A percentile compares a stretch with the other conserved stretches of the same genome.
These are phyloP conservation scores for Termitomyces sp. DNA, from an alignment of 768 basidiomycete genomes.

Conservation along the genomic window DNA sequence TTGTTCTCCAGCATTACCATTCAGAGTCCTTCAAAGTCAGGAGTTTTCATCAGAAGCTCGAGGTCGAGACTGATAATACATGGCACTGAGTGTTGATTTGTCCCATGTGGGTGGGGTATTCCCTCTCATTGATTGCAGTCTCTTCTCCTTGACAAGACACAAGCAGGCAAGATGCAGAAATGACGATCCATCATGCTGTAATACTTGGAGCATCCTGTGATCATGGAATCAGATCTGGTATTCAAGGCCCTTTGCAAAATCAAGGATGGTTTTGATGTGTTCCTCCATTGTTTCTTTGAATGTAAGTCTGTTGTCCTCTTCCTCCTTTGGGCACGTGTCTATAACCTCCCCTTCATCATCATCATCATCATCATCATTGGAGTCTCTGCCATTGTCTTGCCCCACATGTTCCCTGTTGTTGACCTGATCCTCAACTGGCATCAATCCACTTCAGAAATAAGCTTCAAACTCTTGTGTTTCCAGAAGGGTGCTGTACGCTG, in stretches of 20 bases:
- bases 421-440: neutral
- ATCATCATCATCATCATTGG: neutral
- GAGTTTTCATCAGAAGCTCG: too few relatives aligned
- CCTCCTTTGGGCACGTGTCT: neutral
- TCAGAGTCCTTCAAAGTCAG: too few relatives aligned
- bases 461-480: constrained; percentile 13
- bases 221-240: neutral
- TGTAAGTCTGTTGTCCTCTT: neutral
- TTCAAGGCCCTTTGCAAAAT: neutral
- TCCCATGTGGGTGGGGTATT: too few relatives aligned
- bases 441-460: neutral
- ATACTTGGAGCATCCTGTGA: neutral
- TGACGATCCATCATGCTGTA: too few relatives aligned
- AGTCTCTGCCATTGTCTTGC: neutral
- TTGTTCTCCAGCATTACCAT: too few relatives aligned
- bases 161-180: too few relatives aligned
- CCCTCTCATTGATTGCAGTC: too few relatives aligned
- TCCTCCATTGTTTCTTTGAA: too few relatives aligned
- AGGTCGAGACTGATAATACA: too few relatives aligned
- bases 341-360: neutral
- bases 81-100: too few relatives aligned
- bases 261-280: neutral
- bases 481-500: constrained; percentile 11
- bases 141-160: too few relatives aligned
- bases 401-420: neutral